Conservation (phyloP, 169 alveolate genomes). For the Plasmodium chabaudi region DNA sequence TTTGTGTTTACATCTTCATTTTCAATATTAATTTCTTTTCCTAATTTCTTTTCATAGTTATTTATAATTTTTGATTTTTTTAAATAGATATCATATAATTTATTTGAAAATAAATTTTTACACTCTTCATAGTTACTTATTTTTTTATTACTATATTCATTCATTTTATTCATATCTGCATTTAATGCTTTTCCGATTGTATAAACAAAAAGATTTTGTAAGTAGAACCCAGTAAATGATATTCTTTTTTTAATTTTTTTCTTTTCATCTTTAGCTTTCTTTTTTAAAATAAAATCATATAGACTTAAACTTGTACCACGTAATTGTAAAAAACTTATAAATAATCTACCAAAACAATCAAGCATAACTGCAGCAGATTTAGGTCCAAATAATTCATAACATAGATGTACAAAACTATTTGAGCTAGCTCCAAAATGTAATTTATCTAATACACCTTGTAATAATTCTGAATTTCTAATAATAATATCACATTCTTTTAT, state of each 20-base stretch:
- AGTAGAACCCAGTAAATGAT: constrained; percentile 80
- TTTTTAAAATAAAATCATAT: constrained; percentile 93
- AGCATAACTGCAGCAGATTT: constrained; percentile 93
- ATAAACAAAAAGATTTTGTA: constrained; percentile 79
- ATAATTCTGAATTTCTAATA: constrained; percentile 91
- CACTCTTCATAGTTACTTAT: not conserved
- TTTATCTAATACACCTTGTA: constrained; percentile 97
- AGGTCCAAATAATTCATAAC: constrained; percentile 95
- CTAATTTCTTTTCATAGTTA: not conserved
- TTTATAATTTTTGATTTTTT: not conserved
- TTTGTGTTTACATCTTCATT: not conserved
- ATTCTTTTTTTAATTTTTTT: constrained; percentile 81
- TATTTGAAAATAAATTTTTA: not conserved
- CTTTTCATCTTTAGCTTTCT: constrained; percentile 89
- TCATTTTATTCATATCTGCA: constrained; percentile 13
- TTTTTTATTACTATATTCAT: constrained; percentile 15
- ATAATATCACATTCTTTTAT: constrained; percentile 88
- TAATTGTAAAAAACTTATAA: constrained; percentile 92
- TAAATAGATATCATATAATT: not conserved
- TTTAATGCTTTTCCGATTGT: constrained; percentile 61
- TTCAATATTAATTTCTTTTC: not conserved
- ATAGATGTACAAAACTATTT: constrained; percentile 96
- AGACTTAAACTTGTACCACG: constrained; percentile 97
- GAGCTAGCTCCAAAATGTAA: constrained; percentile 97
- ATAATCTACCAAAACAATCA: constrained; percentile 93